Base-by-base conservation (phyloP, 805 yeast genomes). In the Metschnikowia borealis region DNA sequence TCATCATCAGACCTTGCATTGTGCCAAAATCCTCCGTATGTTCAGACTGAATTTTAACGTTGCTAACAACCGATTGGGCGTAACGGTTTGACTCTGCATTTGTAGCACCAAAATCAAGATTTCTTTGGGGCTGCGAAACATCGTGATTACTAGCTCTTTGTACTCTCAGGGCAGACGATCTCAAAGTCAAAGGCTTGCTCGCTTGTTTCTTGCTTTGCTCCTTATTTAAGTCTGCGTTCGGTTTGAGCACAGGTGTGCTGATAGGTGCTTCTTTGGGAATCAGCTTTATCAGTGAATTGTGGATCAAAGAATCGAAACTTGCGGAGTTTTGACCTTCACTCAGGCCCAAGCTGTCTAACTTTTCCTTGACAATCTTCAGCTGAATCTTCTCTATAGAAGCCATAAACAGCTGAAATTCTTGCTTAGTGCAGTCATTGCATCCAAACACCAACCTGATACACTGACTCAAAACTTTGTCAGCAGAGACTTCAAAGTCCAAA, bases 361-460 rank as follows among this genome's bases (percentile, higher is more conserved):
- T 55, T 34, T 52, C 44, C 10, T 41, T 23, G 8, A 45, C 44
- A 14, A 49, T 23, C 48, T 26, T 44, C 4, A 42, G 29, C 37
- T 55, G 56, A 13, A 56, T 49, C 13, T 45, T 44, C 6, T 47
- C 45, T 7, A 55, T 31, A 11, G 49, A 46, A 1, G 40, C 38
- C 59, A 70, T 62, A 44, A 69, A 69, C 5, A 48, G 48, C 40
- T 62, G 55, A 51, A 73, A 73, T 50, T 73, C 77, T 3, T 36
- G 20, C 44, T 62, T 63, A 29, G 63, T 63, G 52, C 75, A 71
- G 37, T 71, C 74, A 44, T 60, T 63, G 50, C 77, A 72, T 2
- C 73, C 70, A 57, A 72, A 72, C 1, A 66, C 62, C 40, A 73
- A 59, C 23, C 60, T 59, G 49, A 64, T 56, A 46, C 58, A 44